phyloP scores from a whole-genome alignment of 805 yeast genomes.

The Yarrowia sp. region DNA sequence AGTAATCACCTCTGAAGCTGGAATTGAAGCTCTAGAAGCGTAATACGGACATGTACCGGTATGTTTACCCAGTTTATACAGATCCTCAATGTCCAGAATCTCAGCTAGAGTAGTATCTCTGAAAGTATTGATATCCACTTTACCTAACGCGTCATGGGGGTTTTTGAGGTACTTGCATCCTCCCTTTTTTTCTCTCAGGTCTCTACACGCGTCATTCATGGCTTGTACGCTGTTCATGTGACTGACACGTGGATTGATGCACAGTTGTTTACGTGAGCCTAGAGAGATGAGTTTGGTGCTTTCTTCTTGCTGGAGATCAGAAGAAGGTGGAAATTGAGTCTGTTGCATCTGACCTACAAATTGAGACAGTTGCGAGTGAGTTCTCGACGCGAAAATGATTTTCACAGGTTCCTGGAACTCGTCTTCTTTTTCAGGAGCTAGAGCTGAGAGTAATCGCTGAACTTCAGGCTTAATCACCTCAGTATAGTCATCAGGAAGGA shows the following conservation, averaged over 20 bases:
- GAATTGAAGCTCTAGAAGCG: slow-evolving; percentile 57
- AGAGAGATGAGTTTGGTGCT: slow-evolving; percentile 66
- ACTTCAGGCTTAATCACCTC: not conserved
- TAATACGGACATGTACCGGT: slow-evolving; percentile 78
- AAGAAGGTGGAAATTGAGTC: not conserved
- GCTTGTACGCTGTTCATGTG: slow-evolving; percentile 48
- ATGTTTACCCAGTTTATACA: slow-evolving; percentile 56
- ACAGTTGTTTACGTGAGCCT: slow-evolving; percentile 82
- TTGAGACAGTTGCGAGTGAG: slow-evolving; percentile 85
- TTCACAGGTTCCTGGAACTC: slow-evolving; percentile 41
- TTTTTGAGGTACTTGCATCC: slow-evolving; percentile 48
- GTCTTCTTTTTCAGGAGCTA: slow-evolving; percentile 27
- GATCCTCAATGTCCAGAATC: slow-evolving; percentile 77
- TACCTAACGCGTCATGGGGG: slow-evolving; percentile 37
- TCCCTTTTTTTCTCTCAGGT: slow-evolving; percentile 51
- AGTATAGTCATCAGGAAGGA: slow-evolving; percentile 3
- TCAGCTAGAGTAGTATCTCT: slow-evolving; percentile 55
- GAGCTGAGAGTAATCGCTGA: not conserved
- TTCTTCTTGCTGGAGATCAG: slow-evolving; percentile 47
- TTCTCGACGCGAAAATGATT: slow-evolving; percentile 75
- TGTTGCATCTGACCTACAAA: slow-evolving; percentile 61
- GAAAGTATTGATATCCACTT: slow-evolving; percentile 44
- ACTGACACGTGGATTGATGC: slow-evolving; percentile 66
- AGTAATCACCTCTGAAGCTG: slow-evolving; percentile 69
- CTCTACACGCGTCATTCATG: slow-evolving; percentile 79